Base-by-base conservation (phyloP, 2,329 filamentous ascomycete genomes). In the Zymoseptoria brevis region DNA sequence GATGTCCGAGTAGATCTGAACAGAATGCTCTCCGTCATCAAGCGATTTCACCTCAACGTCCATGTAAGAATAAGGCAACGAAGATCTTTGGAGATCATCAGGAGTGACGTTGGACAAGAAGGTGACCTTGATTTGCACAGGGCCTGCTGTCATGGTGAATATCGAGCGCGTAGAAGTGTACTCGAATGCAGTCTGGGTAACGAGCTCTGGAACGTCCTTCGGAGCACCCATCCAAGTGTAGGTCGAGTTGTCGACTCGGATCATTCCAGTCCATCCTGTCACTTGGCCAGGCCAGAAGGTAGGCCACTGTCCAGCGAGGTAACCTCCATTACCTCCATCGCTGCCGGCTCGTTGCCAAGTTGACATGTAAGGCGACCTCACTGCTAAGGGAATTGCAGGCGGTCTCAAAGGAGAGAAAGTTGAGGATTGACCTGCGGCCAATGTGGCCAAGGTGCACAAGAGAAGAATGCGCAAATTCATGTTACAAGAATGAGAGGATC, bases 151-250 rank as follows among this genome's bases (percentile, higher is more conserved):
- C 75, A 89, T 83, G 7, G 80, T 84, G 69, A 90, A 90, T 19
- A 82, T 82, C 67, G 86, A 89, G 68, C 79, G 81, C 3, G 87
- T 90, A 1, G 87, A 86, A 0, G 87, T 89, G 70, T 90, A 90
- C 57, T 83, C 79, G 68, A 84, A 85, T 0, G 81, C 76, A 2
- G 78, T 81, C 70, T 91, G 87, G 21, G 81, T 81, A 5, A 81
- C 84, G 4, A 75, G 63, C 5, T 76, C 75, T 1, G 73, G 66
- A 16, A 50, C 57, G 4, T 77, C 78, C 0, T 75, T 68, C 2
- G 79, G 81, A 16, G 73, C 74, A 7, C 86, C 87, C 82, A 89
- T 83, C 63, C 62, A 64, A 22, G 61, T 62, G 73, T 85, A 86
- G 29, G 79, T 68, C 50, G 74, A 72, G 49, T 83, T 83, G 69